Conservation (phyloP, 2,329 filamentous ascomycete species). For the Paraphaeosphaeria sporulosa region DNA sequence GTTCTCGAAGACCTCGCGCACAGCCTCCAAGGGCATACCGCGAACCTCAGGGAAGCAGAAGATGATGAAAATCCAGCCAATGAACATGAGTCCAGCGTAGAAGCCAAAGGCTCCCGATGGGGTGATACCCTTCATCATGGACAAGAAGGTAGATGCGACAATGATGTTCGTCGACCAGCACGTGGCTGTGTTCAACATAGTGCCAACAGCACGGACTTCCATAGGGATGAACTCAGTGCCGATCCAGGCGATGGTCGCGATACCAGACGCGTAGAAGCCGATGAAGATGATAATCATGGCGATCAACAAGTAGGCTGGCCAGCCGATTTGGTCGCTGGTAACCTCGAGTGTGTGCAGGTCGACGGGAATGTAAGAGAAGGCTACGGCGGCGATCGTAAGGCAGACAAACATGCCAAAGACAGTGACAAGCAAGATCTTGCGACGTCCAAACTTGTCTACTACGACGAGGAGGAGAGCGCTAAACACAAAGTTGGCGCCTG, state of each 20-base stretch:
- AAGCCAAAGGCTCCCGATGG: conserved; percentile 50
- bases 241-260: conserved; percentile 48
- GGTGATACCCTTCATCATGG: conserved; percentile 51
- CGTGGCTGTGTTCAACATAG: conserved; percentile 44
- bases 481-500: conserved; percentile 82
- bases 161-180: conserved; percentile 48
- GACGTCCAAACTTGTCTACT: conserved; percentile 81
- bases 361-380: conserved; percentile 71
- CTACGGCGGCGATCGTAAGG: conserved; percentile 73
- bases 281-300: conserved; percentile 49
- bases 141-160: conserved; percentile 49
- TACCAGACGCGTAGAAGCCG: conserved; percentile 43
- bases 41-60: conserved; percentile 49
- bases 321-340: conserved; percentile 36
- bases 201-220: conserved; percentile 49
- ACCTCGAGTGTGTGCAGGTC: conserved; percentile 45
- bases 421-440: conserved; percentile 64
- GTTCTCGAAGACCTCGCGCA: conserved; percentile 45
- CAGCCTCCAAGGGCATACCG: conserved; percentile 47
- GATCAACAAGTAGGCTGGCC: conserved; percentile 46
- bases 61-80: conserved; percentile 46
- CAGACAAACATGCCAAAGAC: conserved; percentile 75
- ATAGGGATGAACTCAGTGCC: conserved; percentile 48
- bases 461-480: conserved; percentile 77
- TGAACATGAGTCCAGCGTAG: conserved; percentile 46